Evolutionary conservation across 1,284 basidiomycete genomes (phyloP).

Genomic region (Tausonia pullulans): DNA sequence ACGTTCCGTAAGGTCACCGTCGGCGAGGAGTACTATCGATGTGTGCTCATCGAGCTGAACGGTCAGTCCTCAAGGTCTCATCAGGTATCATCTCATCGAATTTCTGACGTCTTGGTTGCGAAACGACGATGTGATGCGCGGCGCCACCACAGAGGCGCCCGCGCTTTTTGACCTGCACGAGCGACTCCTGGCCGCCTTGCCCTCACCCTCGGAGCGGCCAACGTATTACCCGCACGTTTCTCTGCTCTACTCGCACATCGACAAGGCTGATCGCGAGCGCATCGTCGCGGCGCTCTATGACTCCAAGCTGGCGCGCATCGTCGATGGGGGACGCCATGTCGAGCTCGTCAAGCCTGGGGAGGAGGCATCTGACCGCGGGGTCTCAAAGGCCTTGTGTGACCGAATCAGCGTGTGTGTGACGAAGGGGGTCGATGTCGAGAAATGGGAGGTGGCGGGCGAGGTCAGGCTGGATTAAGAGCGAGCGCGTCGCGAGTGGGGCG

Average conservation of each 20-base stretch:
- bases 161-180: conserved; percentile 1
- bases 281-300: conserved; percentile 4
- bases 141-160: not conserved
- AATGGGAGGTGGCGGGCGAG: too few species aligned
- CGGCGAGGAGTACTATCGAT: conserved; percentile 10
- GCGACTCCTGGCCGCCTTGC: not conserved
- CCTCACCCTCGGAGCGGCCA: conserved; percentile 10
- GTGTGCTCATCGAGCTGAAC: conserved; percentile 5
- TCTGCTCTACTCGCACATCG: conserved; percentile 11
- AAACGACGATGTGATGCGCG: not conserved
- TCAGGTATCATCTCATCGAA: not conserved
- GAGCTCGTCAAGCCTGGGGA: too few species aligned
- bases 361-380: too few species aligned
- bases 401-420: too few species aligned
- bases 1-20: conserved; percentile 9
- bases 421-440: too few species aligned
- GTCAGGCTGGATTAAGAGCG: too few species aligned
- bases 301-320: not conserved
- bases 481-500: too few species aligned
- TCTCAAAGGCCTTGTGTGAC: too few species aligned
- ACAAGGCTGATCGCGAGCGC: not conserved
- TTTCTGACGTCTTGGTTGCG: not conserved
- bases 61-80: not conserved
- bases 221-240: conserved; percentile 12
- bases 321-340: not conserved